These are phyloP conservation scores for Penicillium sp. DNA, from an alignment of 2,329 filamentous ascomycete genomes.

Conservation along the genomic window DNA sequence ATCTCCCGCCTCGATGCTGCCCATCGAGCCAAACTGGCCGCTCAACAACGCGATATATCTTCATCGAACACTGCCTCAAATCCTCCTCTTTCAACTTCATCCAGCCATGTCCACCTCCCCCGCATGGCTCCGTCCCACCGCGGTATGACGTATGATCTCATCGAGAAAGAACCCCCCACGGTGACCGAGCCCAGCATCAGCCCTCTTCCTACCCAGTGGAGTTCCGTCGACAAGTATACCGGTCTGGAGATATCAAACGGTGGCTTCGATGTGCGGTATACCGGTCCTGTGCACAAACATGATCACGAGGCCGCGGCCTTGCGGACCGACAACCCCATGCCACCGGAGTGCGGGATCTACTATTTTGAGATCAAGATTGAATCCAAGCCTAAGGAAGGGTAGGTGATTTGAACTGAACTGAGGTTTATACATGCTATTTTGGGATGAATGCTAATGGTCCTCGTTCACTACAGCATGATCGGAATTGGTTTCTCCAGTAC, in stretches of 20 bases:
- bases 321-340: constrained; percentile 82
- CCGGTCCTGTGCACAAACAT: constrained; percentile 56
- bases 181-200: constrained; percentile 62
- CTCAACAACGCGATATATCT: constrained; percentile 48
- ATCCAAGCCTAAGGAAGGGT: constrained; percentile 68
- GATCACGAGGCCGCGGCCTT: constrained; percentile 79
- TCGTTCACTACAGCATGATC: constrained; percentile 31
- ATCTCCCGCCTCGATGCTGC: constrained; percentile 72
- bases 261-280: constrained; percentile 69
- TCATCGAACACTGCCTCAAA: constrained; percentile 49
- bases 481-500: constrained; percentile 62
- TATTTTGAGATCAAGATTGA: constrained; percentile 79
- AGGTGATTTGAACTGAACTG: constrained; percentile 30
- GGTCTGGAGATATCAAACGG: constrained; percentile 73
- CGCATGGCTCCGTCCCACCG: constrained; percentile 65
- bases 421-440: neutral
- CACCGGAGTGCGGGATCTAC: constrained; percentile 86
- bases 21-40: constrained; percentile 60
- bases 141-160: constrained; percentile 79
- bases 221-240: constrained; percentile 69
- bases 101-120: constrained; percentile 59
- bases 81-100: constrained; percentile 52
- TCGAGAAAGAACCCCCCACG: constrained; percentile 66
- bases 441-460: neutral
- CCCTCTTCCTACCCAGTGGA: constrained; percentile 81